Conservation (phyloP, 2,329 filamentous ascomycete genomes). For the Coleophoma eucalyptorum region DNA sequence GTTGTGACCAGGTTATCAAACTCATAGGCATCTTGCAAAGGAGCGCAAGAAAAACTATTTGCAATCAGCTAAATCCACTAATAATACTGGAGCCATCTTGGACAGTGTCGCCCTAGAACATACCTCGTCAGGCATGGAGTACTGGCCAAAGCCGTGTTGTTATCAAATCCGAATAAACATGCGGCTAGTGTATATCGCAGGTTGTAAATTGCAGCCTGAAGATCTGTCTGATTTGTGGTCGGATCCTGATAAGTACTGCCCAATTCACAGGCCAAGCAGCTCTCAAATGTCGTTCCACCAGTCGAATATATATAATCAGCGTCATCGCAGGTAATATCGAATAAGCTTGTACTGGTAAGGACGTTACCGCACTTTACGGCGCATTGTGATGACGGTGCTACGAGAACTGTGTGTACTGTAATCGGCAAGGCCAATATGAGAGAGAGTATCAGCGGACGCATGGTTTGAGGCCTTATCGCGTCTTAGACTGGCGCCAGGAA, state of each 20-base stretch:
- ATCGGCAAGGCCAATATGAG: slow-evolving; percentile 11
- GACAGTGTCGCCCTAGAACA: slow-evolving; percentile 5
- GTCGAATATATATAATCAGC: slow-evolving; percentile 7
- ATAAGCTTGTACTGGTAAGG: slow-evolving; percentile 14
- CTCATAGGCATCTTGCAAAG: slow-evolving; percentile 40
- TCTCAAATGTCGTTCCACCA: slow-evolving; percentile 15
- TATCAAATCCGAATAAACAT: slow-evolving; percentile 49
- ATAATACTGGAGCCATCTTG: background rate
- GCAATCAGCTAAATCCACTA: background rate
- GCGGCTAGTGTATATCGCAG: slow-evolving; percentile 50
- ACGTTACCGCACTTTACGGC: slow-evolving; percentile 24
- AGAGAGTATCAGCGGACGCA: slow-evolving; percentile 19
- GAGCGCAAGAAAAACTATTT: slow-evolving; percentile 46
- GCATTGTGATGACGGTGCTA: slow-evolving; percentile 17
- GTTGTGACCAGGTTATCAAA: slow-evolving; percentile 45
- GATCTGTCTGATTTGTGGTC: slow-evolving; percentile 42
- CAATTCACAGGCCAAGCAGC: slow-evolving; percentile 23
- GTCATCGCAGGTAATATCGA: slow-evolving; percentile 21
- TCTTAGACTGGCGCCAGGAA: background rate
- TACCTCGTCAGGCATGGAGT: slow-evolving; percentile 49
- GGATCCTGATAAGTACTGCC: slow-evolving; percentile 41
- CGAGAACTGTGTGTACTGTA: slow-evolving; percentile 14
- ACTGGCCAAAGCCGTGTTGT: slow-evolving; percentile 34
- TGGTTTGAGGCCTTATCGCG: slow-evolving; percentile 1
- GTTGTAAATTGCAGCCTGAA: slow-evolving; percentile 54